Percentiles rank a stretch among this genome's conserved stretches.
phyloP scores from a whole-genome alignment of 345 rosid genomes.

The Moringa oleifera region DNA sequence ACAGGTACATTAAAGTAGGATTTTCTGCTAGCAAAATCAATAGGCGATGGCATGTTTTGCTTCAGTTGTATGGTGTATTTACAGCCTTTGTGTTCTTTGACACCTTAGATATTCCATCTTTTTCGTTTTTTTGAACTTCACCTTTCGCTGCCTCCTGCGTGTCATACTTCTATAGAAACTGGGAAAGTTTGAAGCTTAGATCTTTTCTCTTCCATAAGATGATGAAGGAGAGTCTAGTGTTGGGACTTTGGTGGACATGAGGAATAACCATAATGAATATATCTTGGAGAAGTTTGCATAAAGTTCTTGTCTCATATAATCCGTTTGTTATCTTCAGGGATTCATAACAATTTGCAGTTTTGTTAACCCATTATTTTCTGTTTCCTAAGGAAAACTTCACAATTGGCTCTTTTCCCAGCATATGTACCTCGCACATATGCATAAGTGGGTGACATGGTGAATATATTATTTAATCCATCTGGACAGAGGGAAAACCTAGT shows the following conservation, averaged over 20 bases:
- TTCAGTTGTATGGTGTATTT: not conserved
- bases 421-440: not conserved
- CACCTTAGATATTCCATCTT: not conserved
- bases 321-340: too few species aligned
- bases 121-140: not conserved
- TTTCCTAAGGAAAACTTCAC: not conserved
- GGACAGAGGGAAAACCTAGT: too few species aligned
- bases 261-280: not conserved
- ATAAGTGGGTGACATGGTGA: not conserved
- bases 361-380: not conserved
- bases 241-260: not conserved
- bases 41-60: not conserved
- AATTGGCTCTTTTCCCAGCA: not conserved
- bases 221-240: not conserved
- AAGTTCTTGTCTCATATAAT: not conserved
- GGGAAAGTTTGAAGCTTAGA: not conserved
- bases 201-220: too few species aligned
- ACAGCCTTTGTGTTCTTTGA: not conserved
- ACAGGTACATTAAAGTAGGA: constrained; percentile 47
- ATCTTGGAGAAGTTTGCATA: not conserved
- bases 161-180: too few species aligned
- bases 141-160: not conserved
- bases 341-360: too few species aligned
- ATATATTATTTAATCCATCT: not conserved
- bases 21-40: not conserved